Evolutionary conservation across 1,284 basidiomycete species (phyloP).

Genomic region (Naganishia albida): DNA sequence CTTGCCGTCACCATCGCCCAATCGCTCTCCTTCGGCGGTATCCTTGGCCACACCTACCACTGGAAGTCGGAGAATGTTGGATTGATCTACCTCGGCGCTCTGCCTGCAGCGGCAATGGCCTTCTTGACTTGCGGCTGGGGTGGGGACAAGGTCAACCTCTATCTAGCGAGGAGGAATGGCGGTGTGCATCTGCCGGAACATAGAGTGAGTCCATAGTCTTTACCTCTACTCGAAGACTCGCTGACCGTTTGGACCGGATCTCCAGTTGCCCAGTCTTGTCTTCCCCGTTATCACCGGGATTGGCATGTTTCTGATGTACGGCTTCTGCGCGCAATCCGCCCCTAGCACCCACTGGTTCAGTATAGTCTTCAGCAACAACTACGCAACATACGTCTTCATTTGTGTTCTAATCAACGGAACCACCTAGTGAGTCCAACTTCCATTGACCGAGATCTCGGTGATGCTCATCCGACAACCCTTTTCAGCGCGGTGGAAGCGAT

Average conservation of each 20-base stretch:
- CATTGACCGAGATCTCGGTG: background rate
- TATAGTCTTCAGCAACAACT: conserved; percentile 30
- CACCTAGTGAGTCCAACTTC: conserved; percentile 20
- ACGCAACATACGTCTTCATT: conserved; percentile 22
- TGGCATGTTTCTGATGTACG: conserved; percentile 26
- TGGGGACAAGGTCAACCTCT: conserved; percentile 33
- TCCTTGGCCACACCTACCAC: conserved; percentile 10
- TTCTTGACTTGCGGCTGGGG: conserved; percentile 29
- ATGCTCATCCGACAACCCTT: background rate
- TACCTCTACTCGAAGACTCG: background rate
- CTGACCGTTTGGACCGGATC: background rate
- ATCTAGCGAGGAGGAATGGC: conserved; percentile 23
- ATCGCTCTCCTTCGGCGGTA: conserved; percentile 22
- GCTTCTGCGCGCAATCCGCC: conserved; percentile 23
- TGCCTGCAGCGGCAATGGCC: conserved; percentile 17
- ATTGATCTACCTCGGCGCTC: conserved; percentile 27
- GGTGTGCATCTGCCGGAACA: conserved; percentile 31
- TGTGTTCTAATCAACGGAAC: conserved; percentile 25
- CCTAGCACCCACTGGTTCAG: conserved; percentile 27
- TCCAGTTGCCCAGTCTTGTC: conserved; percentile 18
- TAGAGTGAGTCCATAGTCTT: background rate
- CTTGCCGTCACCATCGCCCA: conserved; percentile 23
- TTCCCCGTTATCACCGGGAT: conserved; percentile 26
- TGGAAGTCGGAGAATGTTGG: conserved; percentile 27
- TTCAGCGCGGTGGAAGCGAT: conserved; percentile 26